Evolutionary conservation across 495 filamentous ascomycete species (phyloP), one percentile per base, ranked within the genome.

Genomic region (Pyrenopolyporus hunteri): DNA sequence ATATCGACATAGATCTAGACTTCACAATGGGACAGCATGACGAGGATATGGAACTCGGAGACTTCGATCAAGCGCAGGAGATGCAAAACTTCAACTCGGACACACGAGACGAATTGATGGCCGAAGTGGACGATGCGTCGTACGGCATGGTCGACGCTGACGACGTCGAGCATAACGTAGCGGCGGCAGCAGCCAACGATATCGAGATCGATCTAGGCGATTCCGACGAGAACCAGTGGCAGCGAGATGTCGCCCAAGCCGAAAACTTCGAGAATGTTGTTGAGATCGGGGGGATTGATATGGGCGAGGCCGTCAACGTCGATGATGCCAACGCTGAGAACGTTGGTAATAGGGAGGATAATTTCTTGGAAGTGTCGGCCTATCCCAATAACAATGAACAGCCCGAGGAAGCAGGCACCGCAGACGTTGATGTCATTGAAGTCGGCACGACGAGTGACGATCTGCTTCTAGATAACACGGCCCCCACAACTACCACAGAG

Each of bases 1-100:
- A 89, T 59, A 87, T 89, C 49, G 89, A 91, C 52, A 88, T 91
- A 62, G 88, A 91, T 60, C 77, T 91, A 60, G 88, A 92, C 67
- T 74, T 88, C 13, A 82, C 83, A 68, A 76, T 81, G 49, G 82
- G 79, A 35, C 76, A 82, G 23, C 73, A 75, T 33, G 85, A 89
- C 56, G 83, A 84, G 58, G 87, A 91, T 59, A 81, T 84, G 67
- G 85, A 86, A 64, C 73, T 84, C n/a, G 84, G 81, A 53, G 81
- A 70, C 48, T 68, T 74, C 49, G 67, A 69, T 40, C 46, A 64
- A 66, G 20, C 53, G 28, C 44, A 68, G 63, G 51, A 70, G 22
- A 59, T 70, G 25, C 50, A 58, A 14, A 42, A 71, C 39, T 59
- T 70, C 42, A 68, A 68, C 45, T 50, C 59, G 6, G 67, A 68